Evolutionary conservation across 345 rosid genomes (phyloP).

Genomic region (Eucalyptus erythrocorys): DNA sequence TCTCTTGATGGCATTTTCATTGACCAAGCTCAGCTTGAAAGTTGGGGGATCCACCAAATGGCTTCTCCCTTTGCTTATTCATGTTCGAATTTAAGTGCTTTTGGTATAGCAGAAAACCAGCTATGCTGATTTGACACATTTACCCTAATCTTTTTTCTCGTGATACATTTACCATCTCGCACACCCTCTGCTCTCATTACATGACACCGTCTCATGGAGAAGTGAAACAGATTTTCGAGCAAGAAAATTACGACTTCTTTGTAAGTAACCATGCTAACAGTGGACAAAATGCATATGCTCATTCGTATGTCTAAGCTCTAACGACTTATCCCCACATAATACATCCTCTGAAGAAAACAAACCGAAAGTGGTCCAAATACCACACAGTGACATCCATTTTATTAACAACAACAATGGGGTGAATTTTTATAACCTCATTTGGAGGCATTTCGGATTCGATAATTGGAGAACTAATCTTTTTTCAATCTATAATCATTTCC

Average conservation of each 20-base stretch:
- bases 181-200: neutral
- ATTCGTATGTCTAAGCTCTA: neutral
- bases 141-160: too few species aligned
- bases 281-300: neutral
- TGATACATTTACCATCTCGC: neutral
- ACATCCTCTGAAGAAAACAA: neutral
- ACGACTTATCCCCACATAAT: neutral
- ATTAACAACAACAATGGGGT: too few species aligned
- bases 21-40: neutral
- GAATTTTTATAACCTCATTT: neutral
- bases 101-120: too few species aligned
- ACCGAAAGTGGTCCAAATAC: neutral
- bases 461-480: too few species aligned
- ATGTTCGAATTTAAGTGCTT: too few species aligned
- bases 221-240: neutral
- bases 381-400: neutral
- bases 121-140: too few species aligned
- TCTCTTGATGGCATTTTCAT: too few species aligned
- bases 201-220: neutral
- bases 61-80: too few species aligned
- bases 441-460: too few species aligned
- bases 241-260: neutral
- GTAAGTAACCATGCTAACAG: neutral
- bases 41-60: neutral
- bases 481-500: neutral